These are phyloP conservation scores for Clarireedia paspali DNA, from an alignment of 2,329 filamentous ascomycete species.

Conservation along the genomic window DNA sequence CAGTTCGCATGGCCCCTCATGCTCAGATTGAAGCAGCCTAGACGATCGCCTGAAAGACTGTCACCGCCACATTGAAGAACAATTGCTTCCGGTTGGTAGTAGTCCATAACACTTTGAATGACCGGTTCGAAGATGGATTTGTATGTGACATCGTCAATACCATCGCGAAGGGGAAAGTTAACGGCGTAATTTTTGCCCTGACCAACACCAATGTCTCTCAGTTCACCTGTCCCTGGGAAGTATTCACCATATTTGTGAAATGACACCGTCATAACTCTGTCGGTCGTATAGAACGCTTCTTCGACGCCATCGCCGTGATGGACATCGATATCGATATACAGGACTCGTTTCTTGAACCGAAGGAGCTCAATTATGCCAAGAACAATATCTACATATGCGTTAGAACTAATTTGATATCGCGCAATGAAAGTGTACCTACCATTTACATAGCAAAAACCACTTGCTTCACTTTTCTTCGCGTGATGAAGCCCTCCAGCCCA, in stretches of 20 bases:
- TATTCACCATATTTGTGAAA: constrained; percentile 98
- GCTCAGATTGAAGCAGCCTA: constrained; percentile 96
- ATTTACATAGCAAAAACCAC: constrained; percentile 97
- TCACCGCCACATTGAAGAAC: constrained; percentile 96
- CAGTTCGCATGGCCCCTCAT: constrained; percentile 95
- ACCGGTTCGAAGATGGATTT: constrained; percentile 87
- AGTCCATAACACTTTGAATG: constrained; percentile 77
- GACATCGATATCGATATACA: constrained; percentile 95
- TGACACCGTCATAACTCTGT: constrained; percentile 86
- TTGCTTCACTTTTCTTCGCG: constrained; percentile 93
- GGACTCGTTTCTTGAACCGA: constrained; percentile 84
- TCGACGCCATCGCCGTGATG: constrained; percentile 92
- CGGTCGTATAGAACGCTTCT: constrained; percentile 87
- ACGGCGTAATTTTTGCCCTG: constrained; percentile 83
- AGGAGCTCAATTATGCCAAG: constrained; percentile 89
- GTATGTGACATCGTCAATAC: constrained; percentile 85
- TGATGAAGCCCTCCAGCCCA: constrained; percentile 97
- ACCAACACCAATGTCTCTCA: constrained; percentile 80
- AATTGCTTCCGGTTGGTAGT: constrained; percentile 83
- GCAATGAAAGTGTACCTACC: constrained; percentile 44
- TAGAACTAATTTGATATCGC: constrained; percentile 25
- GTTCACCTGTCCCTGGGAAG: constrained; percentile 85
- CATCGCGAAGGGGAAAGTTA: constrained; percentile 86
- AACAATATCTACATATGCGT: constrained; percentile 71
- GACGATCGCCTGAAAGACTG: constrained; percentile 84